Percentiles rank a stretch among this genome's conserved stretches.
phyloP scores from a whole-genome alignment of 495 filamentous ascomycete genomes.

The Penicillium malachiteum region DNA sequence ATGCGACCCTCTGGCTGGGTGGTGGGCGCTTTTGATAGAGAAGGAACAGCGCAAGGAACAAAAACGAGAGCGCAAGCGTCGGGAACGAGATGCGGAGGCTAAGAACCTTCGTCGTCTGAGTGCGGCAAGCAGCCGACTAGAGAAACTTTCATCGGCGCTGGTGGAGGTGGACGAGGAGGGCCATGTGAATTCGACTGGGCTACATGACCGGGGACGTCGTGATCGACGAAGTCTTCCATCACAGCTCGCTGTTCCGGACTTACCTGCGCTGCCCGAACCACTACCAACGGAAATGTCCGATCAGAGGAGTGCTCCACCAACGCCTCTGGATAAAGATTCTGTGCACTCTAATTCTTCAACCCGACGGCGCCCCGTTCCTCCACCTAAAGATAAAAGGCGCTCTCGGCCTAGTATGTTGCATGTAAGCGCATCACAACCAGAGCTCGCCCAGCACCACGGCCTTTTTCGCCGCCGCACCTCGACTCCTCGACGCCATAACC shows the following conservation, averaged over 20 bases:
- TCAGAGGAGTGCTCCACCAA: slow-evolving; percentile 46
- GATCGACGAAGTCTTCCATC: slow-evolving; percentile 57
- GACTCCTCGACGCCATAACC: slow-evolving; percentile 57
- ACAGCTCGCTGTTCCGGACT: slow-evolving; percentile 57
- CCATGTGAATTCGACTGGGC: slow-evolving; percentile 29
- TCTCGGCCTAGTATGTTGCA: slow-evolving; percentile 78
- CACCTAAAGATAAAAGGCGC: slow-evolving; percentile 77
- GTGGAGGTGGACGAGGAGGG: slow-evolving; percentile 75
- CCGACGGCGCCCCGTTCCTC: slow-evolving; percentile 69
- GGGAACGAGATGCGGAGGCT: slow-evolving; percentile 77
- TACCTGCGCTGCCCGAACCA: slow-evolving; percentile 71
- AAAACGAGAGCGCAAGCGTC: slow-evolving; percentile 80
- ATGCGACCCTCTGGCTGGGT: slow-evolving; percentile 87
- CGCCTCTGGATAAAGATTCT: slow-evolving; percentile 76
- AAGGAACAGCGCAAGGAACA: slow-evolving; percentile 91
- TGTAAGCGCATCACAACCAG: slow-evolving; percentile 70
- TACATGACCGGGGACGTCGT: slow-evolving; percentile 50
- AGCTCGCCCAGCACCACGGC: slow-evolving; percentile 57
- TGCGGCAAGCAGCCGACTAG: slow-evolving; percentile 79
- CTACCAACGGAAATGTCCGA: slow-evolving; percentile 37
- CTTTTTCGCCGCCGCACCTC: slow-evolving; percentile 50
- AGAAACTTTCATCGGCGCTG: slow-evolving; percentile 70
- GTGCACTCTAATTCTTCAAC: slow-evolving; percentile 69
- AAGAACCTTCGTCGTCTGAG: slow-evolving; percentile 79
- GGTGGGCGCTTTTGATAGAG: slow-evolving; percentile 94